Evolutionary conservation across 2,329 filamentous ascomycete genomes (phyloP).

Genomic region (Hysterium pulicare): DNA sequence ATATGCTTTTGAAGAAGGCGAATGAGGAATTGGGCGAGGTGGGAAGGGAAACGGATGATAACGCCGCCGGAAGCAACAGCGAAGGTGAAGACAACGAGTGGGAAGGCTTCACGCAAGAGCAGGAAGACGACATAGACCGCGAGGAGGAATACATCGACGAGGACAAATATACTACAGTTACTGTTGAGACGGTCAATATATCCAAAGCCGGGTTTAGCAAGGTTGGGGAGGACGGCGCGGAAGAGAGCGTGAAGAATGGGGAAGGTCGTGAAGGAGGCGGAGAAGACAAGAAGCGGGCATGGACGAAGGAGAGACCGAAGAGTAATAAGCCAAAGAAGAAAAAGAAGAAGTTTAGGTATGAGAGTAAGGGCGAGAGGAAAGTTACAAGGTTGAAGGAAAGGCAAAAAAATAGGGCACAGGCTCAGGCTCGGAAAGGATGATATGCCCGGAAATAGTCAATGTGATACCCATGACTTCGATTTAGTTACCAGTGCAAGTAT

Average conservation of each 20-base stretch:
- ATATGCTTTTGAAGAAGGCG: slow-evolving; percentile 64
- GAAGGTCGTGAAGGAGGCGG: slow-evolving; percentile 32
- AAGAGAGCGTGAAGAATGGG: slow-evolving; percentile 14
- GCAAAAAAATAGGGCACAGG: slow-evolving; percentile 67
- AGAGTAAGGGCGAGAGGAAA: slow-evolving; percentile 79
- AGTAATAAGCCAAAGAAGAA: slow-evolving; percentile 62
- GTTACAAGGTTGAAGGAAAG: slow-evolving; percentile 60
- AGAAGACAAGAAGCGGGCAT: slow-evolving; percentile 41
- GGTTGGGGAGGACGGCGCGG: slow-evolving; percentile 37
- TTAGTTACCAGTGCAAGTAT: background rate
- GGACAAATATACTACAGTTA: slow-evolving; percentile 92
- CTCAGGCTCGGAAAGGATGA: slow-evolving; percentile 51
- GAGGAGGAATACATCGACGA: slow-evolving; percentile 96
- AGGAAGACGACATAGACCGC: slow-evolving; percentile 63
- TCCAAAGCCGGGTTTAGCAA: slow-evolving; percentile 69
- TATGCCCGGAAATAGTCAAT: slow-evolving; percentile 11
- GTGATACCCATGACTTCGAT: slow-evolving; percentile 1
- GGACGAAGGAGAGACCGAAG: slow-evolving; percentile 54
- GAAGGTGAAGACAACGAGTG: slow-evolving; percentile 49
- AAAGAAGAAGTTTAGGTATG: slow-evolving; percentile 90
- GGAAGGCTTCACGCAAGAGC: slow-evolving; percentile 55
- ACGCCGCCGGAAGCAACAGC: slow-evolving; percentile 26
- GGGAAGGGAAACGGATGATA: slow-evolving; percentile 35
- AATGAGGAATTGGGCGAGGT: slow-evolving; percentile 40
- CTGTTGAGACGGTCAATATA: slow-evolving; percentile 82